phyloP scores from a whole-genome alignment of 306 rosid species.

The Clitoria ternatea region DNA sequence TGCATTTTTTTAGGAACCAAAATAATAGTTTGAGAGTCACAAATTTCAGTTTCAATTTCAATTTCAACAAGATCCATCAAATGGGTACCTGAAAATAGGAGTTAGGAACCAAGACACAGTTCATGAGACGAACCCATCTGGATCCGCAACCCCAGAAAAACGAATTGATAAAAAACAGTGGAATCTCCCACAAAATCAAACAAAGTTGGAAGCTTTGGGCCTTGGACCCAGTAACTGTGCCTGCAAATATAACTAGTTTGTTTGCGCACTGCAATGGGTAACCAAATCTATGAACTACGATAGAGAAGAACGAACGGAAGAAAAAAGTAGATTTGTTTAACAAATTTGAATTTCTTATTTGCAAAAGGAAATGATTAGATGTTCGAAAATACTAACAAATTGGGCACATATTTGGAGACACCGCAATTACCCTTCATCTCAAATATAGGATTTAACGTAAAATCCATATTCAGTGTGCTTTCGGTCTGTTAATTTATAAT shows the following conservation, averaged over 20 bases:
- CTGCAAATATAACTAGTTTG: neutral
- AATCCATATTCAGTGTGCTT: neutral
- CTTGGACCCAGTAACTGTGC: constrained; percentile 8
- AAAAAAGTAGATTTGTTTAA: neutral
- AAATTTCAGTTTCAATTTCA: constrained; percentile 25
- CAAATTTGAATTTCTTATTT: neutral
- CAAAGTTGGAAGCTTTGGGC: constrained; percentile 8
- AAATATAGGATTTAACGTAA: neutral
- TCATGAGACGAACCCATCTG: constrained; percentile 39
- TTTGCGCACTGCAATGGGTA: neutral
- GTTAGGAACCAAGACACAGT: constrained; percentile 31
- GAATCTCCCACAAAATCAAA: neutral
- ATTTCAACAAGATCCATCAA: constrained; percentile 37
- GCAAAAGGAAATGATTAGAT: neutral
- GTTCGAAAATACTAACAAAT: neutral
- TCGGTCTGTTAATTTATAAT: too few relatives aligned
- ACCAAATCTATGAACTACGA: constrained; percentile 6
- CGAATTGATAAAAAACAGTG: constrained; percentile 22
- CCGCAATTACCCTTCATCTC: neutral
- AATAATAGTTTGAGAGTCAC: neutral
- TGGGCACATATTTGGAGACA: neutral
- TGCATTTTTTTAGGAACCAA: neutral
- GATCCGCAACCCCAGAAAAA: constrained; percentile 37
- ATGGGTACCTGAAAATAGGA: constrained; percentile 50
- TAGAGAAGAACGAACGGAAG: neutral